phyloP scores from a whole-genome alignment of 2,329 filamentous ascomycete species.

The Pyrenophora teres region DNA sequence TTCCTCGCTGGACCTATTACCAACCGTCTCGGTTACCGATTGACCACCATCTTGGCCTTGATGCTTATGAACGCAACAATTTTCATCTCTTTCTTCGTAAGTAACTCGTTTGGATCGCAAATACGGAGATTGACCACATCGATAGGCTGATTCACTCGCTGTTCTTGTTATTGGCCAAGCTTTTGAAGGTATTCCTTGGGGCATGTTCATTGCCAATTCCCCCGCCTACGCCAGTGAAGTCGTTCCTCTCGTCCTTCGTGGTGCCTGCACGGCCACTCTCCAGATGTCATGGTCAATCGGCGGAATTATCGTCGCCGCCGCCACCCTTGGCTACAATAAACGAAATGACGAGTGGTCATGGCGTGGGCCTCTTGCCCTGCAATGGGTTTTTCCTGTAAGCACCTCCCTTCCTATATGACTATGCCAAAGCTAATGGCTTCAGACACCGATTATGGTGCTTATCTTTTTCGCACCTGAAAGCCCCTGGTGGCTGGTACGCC shows the following conservation, averaged over 20 bases:
- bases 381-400: conserved; percentile 50
- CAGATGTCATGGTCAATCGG: conserved; percentile 70
- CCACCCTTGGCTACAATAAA: conserved; percentile 59
- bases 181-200: conserved; percentile 66
- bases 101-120: not conserved
- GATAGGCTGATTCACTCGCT: conserved; percentile 48
- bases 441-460: conserved; percentile 48
- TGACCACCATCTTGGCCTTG: conserved; percentile 58
- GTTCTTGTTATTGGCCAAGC: conserved; percentile 59
- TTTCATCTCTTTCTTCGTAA: conserved; percentile 62
- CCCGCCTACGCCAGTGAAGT: conserved; percentile 66
- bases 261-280: conserved; percentile 63
- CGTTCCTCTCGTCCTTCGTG: conserved; percentile 62
- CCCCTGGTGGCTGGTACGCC: conserved; percentile 49
- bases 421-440: conserved; percentile 66
- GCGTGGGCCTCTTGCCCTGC: conserved; percentile 35
- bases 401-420: conserved; percentile 36
- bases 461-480: conserved; percentile 52
- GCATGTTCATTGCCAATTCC: conserved; percentile 66
- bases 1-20: conserved; percentile 64
- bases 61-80: conserved; percentile 63
- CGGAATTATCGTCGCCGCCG: conserved; percentile 62
- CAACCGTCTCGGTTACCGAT: conserved; percentile 62
- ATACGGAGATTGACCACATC: not conserved
- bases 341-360: conserved; percentile 30